Base-by-base conservation (phyloP, 1,284 basidiomycete species). In the Malassezia nana region DNA sequence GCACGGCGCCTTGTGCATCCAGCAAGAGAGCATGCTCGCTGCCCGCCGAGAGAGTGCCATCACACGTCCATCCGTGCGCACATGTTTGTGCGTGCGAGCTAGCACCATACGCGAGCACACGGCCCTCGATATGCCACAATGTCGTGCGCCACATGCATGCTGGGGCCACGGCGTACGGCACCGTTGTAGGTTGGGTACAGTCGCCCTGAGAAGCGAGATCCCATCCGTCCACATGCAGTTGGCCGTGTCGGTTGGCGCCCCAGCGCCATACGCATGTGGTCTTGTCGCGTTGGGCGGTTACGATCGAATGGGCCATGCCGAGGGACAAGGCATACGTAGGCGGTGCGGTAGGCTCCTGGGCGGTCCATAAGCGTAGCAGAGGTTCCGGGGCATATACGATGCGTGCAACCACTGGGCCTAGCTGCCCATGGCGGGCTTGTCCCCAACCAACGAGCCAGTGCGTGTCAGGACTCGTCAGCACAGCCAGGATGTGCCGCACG, bases 381-480 rank as follows among this genome's bases (percentile, higher is more conserved):
- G n/a, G 31, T 12, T 28, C 3, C 22, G 35, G 26, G n/a, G 42
- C 26, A 9, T 40, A 28, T 18, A 40, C 46, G 18, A 35, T 22
- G n/a, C 53, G 15, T 13, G 24, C 33, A 13, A 15, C 15, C 25
- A 10, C 15, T 5, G 9, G 26, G 3, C 54, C 46, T 4, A 51
- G 42, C 50, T 56, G 48, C 15, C 54, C 54, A 29, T 46, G 48
- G 16, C 54, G 54, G 29, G 54, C 54, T 3, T 56, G 43, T 26
- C 54, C 54, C 54, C 54, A 56, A 4, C 48, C 54, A 24, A 39
- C 10, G n/a, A 55, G 15, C 22, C 18, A 39, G n/a, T 50, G 25
- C 5, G 42, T 16, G 7, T 29, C 20, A 2, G 25, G 15, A 16
- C 20, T 24, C 22, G 29, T 20, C 2, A 44, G n/a, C 25, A 46